Evolutionary conservation across 768 basidiomycete species (phyloP), one percentile per base, ranked within the genome.

Genomic region (Asterophora parasitica): DNA sequence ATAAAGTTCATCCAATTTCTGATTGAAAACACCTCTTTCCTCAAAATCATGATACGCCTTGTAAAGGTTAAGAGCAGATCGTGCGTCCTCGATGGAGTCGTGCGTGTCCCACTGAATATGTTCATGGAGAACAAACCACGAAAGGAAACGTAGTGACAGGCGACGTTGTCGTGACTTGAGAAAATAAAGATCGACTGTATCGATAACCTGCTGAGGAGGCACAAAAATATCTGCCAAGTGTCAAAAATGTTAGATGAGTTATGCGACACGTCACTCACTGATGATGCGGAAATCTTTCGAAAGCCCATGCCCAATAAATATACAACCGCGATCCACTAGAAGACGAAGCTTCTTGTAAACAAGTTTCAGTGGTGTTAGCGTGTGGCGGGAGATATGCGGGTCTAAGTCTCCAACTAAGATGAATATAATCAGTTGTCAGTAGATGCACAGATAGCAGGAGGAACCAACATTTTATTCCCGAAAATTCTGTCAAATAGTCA

Each of bases 261-360:
- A 13, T 15, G 10, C 23, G 40, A 33, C 2, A 16, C 41, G 39
- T 35, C 16, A 70, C 89, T 63, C 56, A 95, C 95, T 99, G 70
- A 98, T 99, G 47, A 95, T 98, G 9, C 95, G 81, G 70, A 98
- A 97, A 64, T 99, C 96, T 62, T 98, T 97, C 12, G 92, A 87
- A 13, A 99, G 78, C 4, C 96, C 96, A 58, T 99, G 96, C 0
- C 96, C 96, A 46, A 98, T 87, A 62, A 99, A 99, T 49, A 92
- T 88, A 61, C 96, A 99, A 4, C 94, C 93, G 17, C 85, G 76
- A 62, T 99, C 96, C 15, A 98, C 93, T 4, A 98, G 74, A 15
- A 94, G 66, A 2, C 96, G 82, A 10, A 99, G 72, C 63, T 99
- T 99, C 75, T 98, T 98, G 71, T 98, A 99, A 2, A 93, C 96